Evolutionary conservation across 2,329 filamentous ascomycete genomes (phyloP), one percentile per base, ranked within the genome.

Genomic region (Dactylellina drechsleri): DNA sequence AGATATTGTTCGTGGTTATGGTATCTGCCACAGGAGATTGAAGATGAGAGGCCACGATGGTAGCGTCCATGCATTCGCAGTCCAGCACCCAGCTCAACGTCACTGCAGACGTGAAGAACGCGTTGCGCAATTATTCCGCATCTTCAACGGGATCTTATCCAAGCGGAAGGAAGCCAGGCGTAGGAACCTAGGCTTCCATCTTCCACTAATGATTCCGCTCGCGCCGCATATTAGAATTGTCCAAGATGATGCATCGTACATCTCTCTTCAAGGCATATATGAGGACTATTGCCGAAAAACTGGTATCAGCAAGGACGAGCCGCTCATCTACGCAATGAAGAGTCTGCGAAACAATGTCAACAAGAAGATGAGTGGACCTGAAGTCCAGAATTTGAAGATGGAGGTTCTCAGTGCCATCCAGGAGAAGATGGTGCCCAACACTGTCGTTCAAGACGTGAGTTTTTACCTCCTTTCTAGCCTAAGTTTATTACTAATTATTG

Each of bases 1-100:
- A 18, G 94, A 99, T 79, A 86, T 98, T 61, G 92, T 99, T 49
- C 90, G 95, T 66, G 92, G 91, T 8, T 92, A 96, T 79, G 93
- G 93, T 65, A 90, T 93, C 31, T 98, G 94, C 59, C 94, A 98
- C 82, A 89, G 95, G 36, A 88, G 96, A 54, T 86, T 99, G 79
- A 97, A 93, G 84, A 98, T 99, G 81, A 91, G 96, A 77, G 96
- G 95, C 15, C 94, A 98, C 81, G 96, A 99, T 82, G 95, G 96
- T 78, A 98, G 93, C 80, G 85, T 97, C n/a, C 95, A 99, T 84
- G 88, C 92, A 6, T 99, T 97, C 83, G 93, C 93, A 2, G 92
- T 99, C 41, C 96, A 99, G 81, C 94, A 98, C 81, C 96, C 95
- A 2, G 93, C 95, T 1, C 92, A 93, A 2, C 86, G 95, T 67